These are phyloP conservation scores for Schizosaccharomyces cryophilus DNA, from an alignment of 805 yeast species.

Conservation along the genomic window DNA sequence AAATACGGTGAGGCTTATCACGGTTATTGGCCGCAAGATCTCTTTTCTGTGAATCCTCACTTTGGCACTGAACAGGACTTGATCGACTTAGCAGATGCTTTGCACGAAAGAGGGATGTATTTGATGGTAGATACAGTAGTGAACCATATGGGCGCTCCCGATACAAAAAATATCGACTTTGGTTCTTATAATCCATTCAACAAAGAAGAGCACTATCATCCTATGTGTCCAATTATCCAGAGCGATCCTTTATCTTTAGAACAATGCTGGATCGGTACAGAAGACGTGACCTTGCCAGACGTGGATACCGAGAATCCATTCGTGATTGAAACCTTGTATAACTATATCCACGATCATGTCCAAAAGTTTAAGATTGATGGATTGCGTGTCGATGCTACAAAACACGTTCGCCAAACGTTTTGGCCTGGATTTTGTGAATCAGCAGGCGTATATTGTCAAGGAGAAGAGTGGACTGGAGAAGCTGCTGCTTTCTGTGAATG, in stretches of 20 bases:
- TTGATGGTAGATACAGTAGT: slow-evolving; percentile 5
- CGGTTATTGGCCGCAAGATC: slow-evolving; percentile 3
- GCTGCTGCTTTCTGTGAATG: slow-evolving; percentile 1
- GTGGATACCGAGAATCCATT: background rate
- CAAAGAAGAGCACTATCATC: background rate
- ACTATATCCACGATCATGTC: slow-evolving; percentile 1
- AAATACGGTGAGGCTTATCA: slow-evolving; percentile 4
- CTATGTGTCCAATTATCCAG: slow-evolving; percentile 1
- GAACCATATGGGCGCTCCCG: slow-evolving; percentile 1
- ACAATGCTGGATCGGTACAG: slow-evolving; percentile 4
- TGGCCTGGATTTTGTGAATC: background rate
- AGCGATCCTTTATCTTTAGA: slow-evolving; percentile 2
- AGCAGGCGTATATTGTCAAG: slow-evolving; percentile 3
- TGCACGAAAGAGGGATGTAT: slow-evolving; percentile 5
- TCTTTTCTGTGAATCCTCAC: background rate
- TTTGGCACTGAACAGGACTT: slow-evolving; percentile 3
- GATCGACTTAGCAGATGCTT: background rate
- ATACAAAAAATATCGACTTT: background rate
- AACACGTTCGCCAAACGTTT: slow-evolving; percentile 1
- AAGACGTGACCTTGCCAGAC: slow-evolving; percentile 3
- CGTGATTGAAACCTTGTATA: slow-evolving; percentile 1
- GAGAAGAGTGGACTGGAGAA: slow-evolving; percentile 3
- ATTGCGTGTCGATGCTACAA: slow-evolving; percentile 4
- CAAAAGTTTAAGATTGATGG: slow-evolving; percentile 3
- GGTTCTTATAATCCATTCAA: slow-evolving; percentile 1